Evolutionary conservation across 371 early-diverging fungal genomes (phyloP), one percentile per base, ranked within the genome.

Genomic region (Rhizomucor miehei): DNA sequence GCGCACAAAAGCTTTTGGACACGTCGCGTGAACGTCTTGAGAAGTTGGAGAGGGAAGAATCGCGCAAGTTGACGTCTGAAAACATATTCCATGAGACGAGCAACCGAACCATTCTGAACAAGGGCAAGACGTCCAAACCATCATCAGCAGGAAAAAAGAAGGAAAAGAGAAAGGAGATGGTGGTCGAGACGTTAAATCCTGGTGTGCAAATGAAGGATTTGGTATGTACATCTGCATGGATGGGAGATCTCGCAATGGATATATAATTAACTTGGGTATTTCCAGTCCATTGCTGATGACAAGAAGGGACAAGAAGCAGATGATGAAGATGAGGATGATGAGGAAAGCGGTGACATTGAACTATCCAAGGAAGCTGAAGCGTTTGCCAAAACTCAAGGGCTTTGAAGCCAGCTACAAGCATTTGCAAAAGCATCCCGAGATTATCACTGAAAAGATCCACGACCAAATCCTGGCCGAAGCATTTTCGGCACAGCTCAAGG

Each of bases 401-500:
- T 82, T 93, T 54, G 89, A 88, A 34, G 78, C 81, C 13, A 82
- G 86, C 36, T 80, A 76, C 60, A 73, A 80, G 41, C 92, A 79
- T 48, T 80, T 97, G 34, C 64, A 66, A 25, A 75, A 80, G 25
- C 71, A 95, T 60, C 81, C 88, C 16, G 73, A 81, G 14, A 75
- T 97, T 21, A 84, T 88, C 23, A 80, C 72, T 25, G 84, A 86
- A 54, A 79, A 70, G 36, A 83, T 81, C 48, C 81, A 87, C 5
- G 95, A 96, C 67, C 84, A 92, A 65, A 87, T 96, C 43, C 71
- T 96, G 52, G 92, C 90, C 0, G 86, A 91, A 46, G 97, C 93
- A 9, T 94, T 96, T 58, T 81, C 85, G 20, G 67, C 80, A 14
- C 86, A 93, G 62, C 81, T 94, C 49, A 75, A 79, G 9, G 92